A percentile compares a stretch with the other conserved stretches of the same genome.
Evolutionary conservation across 2,329 filamentous ascomycete genomes (phyloP).

Genomic region (Verticillium nonalfalfae): DNA sequence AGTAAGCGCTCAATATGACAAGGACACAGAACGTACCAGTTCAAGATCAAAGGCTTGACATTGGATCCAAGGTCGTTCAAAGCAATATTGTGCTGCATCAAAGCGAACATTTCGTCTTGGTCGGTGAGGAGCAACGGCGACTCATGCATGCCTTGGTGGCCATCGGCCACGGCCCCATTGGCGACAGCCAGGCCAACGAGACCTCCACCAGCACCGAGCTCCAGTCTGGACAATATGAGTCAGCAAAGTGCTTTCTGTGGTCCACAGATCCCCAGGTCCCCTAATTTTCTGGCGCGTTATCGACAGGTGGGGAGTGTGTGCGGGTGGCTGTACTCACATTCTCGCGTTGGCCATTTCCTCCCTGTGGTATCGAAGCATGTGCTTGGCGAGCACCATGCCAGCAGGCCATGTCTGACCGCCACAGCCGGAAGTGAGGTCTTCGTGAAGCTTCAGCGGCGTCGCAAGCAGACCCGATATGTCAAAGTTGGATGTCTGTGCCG

Average conservation of each 20-base stretch:
- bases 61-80: conserved; percentile 64
- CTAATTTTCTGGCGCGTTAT: background rate
- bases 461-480: conserved; percentile 70
- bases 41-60: conserved; percentile 65
- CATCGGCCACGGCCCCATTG: conserved; percentile 45
- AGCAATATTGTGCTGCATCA: conserved; percentile 84
- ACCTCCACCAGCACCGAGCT: conserved; percentile 87
- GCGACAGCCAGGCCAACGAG: conserved; percentile 67
- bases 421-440: conserved; percentile 82
- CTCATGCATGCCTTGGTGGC: conserved; percentile 30
- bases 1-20: background rate
- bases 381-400: conserved; percentile 80
- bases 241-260: background rate
- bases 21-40: conserved; percentile 61
- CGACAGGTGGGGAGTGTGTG: background rate
- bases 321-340: conserved; percentile 54
- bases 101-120: conserved; percentile 72
- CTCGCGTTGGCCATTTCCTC: conserved; percentile 57
- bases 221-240: conserved; percentile 52
- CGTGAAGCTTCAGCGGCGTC: conserved; percentile 67
- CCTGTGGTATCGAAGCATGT: conserved; percentile 71
- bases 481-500: conserved; percentile 42
- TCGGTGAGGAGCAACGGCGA: conserved; percentile 74
- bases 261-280: background rate
- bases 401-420: conserved; percentile 94